Conservation (phyloP, 139 green algal genomes). For the Chlamydomonas sphaeroides region DNA sequence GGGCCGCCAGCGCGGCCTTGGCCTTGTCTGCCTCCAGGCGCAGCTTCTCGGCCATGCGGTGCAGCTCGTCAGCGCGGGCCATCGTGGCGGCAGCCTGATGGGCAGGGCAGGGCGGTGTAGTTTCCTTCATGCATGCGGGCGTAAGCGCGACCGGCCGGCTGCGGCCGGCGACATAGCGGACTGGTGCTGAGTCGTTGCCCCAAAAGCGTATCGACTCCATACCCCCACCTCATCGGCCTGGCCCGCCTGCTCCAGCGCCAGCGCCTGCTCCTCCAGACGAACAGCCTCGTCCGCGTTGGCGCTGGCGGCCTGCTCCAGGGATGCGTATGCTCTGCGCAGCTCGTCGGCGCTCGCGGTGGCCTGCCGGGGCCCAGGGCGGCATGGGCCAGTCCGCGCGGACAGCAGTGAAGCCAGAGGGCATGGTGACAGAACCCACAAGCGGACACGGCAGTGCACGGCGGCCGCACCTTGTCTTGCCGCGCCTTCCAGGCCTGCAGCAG, state of each 20-base stretch:
- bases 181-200: too few relatives aligned
- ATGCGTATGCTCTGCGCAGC: background rate
- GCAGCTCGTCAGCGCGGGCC: slow-evolving; percentile 14
- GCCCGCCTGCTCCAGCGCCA: slow-evolving; percentile 11
- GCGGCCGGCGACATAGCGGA: too few relatives aligned
- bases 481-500: slow-evolving; percentile 35
- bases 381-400: too few relatives aligned
- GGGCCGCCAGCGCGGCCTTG: background rate
- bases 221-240: slow-evolving; percentile 2
- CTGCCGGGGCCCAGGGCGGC: too few relatives aligned
- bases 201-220: too few relatives aligned
- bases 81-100: slow-evolving; percentile 28
- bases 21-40: slow-evolving; percentile 7
- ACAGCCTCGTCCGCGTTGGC: slow-evolving; percentile 21
- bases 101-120: too few relatives aligned
- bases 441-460: too few relatives aligned
- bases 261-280: slow-evolving; percentile 28
- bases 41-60: slow-evolving; percentile 17
- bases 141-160: too few relatives aligned
- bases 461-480: slow-evolving; percentile 3
- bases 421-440: too few relatives aligned
- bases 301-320: slow-evolving; percentile 4
- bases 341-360: background rate
- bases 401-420: too few relatives aligned
- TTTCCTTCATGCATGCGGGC: too few relatives aligned